Base-by-base conservation (phyloP, 805 yeast genomes). In the Spencermartinsiella europaea region DNA sequence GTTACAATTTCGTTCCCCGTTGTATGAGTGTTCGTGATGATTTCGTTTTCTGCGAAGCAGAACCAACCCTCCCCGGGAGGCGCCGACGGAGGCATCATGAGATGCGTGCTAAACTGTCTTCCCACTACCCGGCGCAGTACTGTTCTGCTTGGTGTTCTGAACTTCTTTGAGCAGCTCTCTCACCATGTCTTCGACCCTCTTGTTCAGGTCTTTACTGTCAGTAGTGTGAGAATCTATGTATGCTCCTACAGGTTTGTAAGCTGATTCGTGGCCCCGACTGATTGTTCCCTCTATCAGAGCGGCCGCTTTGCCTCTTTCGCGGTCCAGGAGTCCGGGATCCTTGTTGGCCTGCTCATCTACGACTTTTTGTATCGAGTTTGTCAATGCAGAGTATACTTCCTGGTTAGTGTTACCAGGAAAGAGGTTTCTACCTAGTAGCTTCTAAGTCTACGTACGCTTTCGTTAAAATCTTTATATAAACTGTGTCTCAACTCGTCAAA, bases 251-350 rank as follows among this genome's bases (percentile, higher is more conserved):
- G 33, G n/a, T 21, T 38, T 36, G 31, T 8, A 19, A 31, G 21
- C 34, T 5, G n/a, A 34, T 10, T 46, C 50, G 20, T 37, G 40
- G 28, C 44, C 46, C 17, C 57, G 44, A 34, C 44, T 51, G 21
- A 56, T 44, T 12, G 46, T 46, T 3, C 56, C 56, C 40, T 58
- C 62, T 4, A 57, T 41, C n/a, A 57, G 33, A 3, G 56, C 59
- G 7, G 58, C 60, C 3, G 59, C 48, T 37, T 54, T 58, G 21
- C 53, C 50, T 25, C 59, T 43, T 19, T 57, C 60, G 21, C 53
- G 44, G 5, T 47, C 44, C 27, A 58, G 51, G 25, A 57, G 44
- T 20, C 41, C 31, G 15, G 59, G 55, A 25, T 57, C 55, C 33
- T 43, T 50, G 25, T 47, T 45, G 8, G 56, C 55, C 45, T 56